Conservation (phyloP, 164 flowering plant genomes). For the Chloranthus sessilifolius region DNA sequence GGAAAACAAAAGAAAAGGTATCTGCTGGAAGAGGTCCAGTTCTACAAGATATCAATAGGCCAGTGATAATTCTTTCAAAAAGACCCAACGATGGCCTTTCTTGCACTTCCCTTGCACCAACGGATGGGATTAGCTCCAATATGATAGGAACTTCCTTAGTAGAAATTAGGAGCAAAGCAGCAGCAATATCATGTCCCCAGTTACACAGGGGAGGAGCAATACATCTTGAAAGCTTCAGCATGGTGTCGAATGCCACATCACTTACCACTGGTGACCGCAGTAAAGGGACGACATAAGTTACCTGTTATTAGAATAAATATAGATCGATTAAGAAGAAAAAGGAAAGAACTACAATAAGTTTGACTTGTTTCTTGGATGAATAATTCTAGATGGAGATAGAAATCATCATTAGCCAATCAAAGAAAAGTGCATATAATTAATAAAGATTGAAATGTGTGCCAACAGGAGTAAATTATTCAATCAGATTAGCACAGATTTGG, state of each 20-base stretch:
- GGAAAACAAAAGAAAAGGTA: slow-evolving; percentile 79
- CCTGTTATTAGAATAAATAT: slow-evolving; percentile 33
- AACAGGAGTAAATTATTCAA: no score
- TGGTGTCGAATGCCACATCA: slow-evolving; percentile 83
- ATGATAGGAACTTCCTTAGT: slow-evolving; percentile 42
- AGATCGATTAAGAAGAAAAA: background rate
- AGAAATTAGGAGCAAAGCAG: slow-evolving; percentile 75
- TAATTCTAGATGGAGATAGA: no score
- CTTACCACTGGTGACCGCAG: slow-evolving; percentile 75
- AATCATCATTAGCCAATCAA: no score
- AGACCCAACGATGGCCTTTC: slow-evolving; percentile 51
- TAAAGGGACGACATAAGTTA: slow-evolving; percentile 70
- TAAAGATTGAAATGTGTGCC: no score
- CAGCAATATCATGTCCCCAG: slow-evolving; percentile 92
- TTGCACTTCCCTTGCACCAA: slow-evolving; percentile 33
- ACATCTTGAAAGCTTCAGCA: slow-evolving; percentile 82
- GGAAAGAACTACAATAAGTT: background rate
- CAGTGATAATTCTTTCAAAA: slow-evolving; percentile 68
- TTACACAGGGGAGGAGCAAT: slow-evolving; percentile 75
- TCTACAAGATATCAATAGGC: slow-evolving; percentile 69
- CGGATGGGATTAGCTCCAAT: slow-evolving; percentile 48
- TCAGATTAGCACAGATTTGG: no score
- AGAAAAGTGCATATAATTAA: no score
- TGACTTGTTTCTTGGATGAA: no score
- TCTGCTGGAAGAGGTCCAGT: slow-evolving; percentile 95